These are phyloP conservation scores for Panaeolus papilionaceus DNA, from an alignment of 768 basidiomycete species.

Conservation along the genomic window DNA sequence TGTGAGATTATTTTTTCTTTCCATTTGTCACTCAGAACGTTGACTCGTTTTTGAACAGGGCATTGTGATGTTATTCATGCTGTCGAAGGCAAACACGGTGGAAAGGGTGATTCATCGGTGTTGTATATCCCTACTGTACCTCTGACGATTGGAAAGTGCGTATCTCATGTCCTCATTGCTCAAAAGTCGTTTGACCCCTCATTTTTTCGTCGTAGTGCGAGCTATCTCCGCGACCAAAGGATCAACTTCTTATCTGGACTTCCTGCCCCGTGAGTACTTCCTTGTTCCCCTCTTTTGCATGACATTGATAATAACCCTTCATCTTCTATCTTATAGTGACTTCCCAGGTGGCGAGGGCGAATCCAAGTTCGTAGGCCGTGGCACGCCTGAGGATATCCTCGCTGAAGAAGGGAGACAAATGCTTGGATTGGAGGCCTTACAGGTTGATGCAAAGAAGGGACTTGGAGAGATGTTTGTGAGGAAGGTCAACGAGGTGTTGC, in stretches of 20 bases:
- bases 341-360: slow-evolving; percentile 61
- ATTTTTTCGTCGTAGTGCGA: slow-evolving; percentile 38
- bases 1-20: slow-evolving; percentile 47
- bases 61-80: slow-evolving; percentile 63
- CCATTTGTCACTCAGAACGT: too few species aligned
- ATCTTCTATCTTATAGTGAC: slow-evolving; percentile 39
- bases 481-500: slow-evolving; percentile 23
- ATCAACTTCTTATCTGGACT: slow-evolving; percentile 51
- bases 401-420: slow-evolving; percentile 42
- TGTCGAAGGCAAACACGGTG: slow-evolving; percentile 55
- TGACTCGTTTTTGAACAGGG: too few species aligned
- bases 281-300: not conserved
- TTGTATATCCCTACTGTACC: slow-evolving; percentile 63
- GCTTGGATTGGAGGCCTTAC: slow-evolving; percentile 50
- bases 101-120: slow-evolving; percentile 57
- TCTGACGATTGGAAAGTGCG: slow-evolving; percentile 55
- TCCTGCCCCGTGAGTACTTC: slow-evolving; percentile 52
- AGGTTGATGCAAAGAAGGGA: slow-evolving; percentile 2
- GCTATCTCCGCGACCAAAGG: slow-evolving; percentile 55
- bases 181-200: slow-evolving; percentile 1
- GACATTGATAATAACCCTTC: not conserved
- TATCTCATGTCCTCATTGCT: not conserved
- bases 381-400: slow-evolving; percentile 38
- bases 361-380: slow-evolving; percentile 47
- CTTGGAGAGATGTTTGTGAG: slow-evolving; percentile 19